phyloP scores from a whole-genome alignment of 163 green algal genomes.

The Scenedesmus sp. region DNA sequence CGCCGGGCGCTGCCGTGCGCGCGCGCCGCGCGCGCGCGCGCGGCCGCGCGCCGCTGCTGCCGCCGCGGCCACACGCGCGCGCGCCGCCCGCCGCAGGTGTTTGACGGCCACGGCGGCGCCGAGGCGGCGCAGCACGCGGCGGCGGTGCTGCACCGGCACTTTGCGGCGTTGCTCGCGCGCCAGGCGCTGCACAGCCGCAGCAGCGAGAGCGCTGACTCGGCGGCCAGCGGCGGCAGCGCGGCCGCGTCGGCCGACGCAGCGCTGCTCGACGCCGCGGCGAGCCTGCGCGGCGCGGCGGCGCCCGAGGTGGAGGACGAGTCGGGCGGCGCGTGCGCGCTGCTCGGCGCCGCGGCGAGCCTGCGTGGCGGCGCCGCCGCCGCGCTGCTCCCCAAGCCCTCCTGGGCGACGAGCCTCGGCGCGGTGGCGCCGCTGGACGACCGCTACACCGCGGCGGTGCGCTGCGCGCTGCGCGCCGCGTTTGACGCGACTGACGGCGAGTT shows the following conservation, averaged over 20 bases:
- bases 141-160: slow-evolving; percentile 4
- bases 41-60: no score
- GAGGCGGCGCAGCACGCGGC: slow-evolving; percentile 22
- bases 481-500: slow-evolving; percentile 54
- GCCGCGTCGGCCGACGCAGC: no score
- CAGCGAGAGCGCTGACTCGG: neutral
- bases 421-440: slow-evolving; percentile 15
- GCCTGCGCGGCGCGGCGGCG: no score
- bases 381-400: neutral
- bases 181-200: neutral
- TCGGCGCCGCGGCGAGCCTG: no score
- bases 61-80: no score
- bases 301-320: no score
- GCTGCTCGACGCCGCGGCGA: no score
- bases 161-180: slow-evolving; percentile 1
- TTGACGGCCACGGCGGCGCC: slow-evolving; percentile 40
- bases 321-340: no score
- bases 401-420: neutral
- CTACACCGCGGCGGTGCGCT: slow-evolving; percentile 10
- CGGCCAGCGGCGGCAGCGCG: neutral
- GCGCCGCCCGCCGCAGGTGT: neutral
- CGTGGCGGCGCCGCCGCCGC: no score
- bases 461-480: slow-evolving; percentile 50
- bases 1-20: no score
- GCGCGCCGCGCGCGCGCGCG: no score